These are phyloP conservation scores for Beta corolliflora DNA, from an alignment of 179 eudicot genomes.

Conservation along the genomic window DNA sequence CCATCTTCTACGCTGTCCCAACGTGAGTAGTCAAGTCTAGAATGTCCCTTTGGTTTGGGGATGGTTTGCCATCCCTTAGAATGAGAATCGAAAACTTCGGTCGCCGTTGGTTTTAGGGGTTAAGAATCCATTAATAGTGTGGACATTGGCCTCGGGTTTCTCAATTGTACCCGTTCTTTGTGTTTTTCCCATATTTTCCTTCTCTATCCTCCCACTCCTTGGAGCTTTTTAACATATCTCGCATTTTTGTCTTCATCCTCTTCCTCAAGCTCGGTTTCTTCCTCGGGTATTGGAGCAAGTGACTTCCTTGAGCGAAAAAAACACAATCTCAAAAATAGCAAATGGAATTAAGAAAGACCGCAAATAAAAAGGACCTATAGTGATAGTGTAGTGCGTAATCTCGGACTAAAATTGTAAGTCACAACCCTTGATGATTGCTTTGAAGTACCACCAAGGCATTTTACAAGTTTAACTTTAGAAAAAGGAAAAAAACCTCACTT, in stretches of 20 bases:
- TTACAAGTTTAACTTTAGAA: background rate
- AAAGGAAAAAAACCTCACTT: background rate
- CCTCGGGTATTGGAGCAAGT: constrained; percentile 95
- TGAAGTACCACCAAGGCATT: background rate
- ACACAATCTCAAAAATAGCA: constrained; percentile 28
- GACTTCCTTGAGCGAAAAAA: constrained; percentile 74
- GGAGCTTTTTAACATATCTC: constrained; percentile 27
- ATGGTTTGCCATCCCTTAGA: constrained; percentile 65
- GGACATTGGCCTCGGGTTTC: constrained; percentile 13
- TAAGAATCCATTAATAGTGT: constrained; percentile 10
- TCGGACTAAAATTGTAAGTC: background rate
- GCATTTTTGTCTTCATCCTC: constrained; percentile 45
- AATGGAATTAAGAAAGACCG: background rate
- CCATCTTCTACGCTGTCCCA: constrained; percentile 77
- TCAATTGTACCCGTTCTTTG: constrained; percentile 20
- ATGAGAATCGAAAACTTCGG: constrained; percentile 37
- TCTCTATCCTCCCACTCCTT: constrained; percentile 17
- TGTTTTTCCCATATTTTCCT: constrained; percentile 21
- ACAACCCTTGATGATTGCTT: background rate
- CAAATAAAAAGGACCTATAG: constrained; percentile 1
- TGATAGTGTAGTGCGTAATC: background rate
- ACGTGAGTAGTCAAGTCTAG: constrained; percentile 79
- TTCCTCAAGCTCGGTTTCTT: constrained; percentile 66
- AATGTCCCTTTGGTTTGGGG: constrained; percentile 88
- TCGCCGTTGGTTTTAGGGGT: constrained; percentile 28